Conservation (phyloP, 805 yeast genomes). For the Ogataea pilisensis region DNA sequence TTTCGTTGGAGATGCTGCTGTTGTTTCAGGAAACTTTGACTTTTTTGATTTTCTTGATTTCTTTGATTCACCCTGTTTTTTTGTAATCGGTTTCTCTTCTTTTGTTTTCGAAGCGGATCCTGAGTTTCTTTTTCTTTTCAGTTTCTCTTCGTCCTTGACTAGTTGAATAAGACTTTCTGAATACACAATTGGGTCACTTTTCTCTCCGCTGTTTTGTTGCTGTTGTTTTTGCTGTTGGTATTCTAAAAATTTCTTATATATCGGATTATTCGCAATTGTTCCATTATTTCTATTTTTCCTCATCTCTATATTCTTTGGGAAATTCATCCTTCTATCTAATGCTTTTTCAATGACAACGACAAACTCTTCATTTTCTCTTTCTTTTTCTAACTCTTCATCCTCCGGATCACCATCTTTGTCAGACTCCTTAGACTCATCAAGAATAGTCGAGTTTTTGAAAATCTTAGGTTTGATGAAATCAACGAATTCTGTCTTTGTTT, state of each 20-base stretch:
- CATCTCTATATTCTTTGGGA: background rate
- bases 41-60: too few species aligned
- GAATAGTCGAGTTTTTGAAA: constrained; percentile 21
- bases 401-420: too few species aligned
- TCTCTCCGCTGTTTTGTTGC: background rate
- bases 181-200: background rate
- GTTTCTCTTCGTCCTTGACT: background rate
- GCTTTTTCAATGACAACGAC: constrained; percentile 36
- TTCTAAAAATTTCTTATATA: constrained; percentile 11
- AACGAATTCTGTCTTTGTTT: constrained; percentile 27
- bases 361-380: constrained; percentile 20
- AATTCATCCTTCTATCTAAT: constrained; percentile 30
- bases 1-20: background rate
- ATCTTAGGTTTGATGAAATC: constrained; percentile 21
- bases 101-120: background rate
- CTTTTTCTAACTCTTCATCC: constrained; percentile 16
- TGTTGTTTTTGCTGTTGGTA: constrained; percentile 1
- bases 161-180: constrained; percentile 1
- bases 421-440: too few species aligned
- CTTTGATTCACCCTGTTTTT: too few species aligned
- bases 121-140: background rate
- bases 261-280: constrained; percentile 7
- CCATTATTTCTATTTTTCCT: constrained; percentile 7
- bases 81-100: too few species aligned
- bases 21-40: too few species aligned